Evolutionary conservation across 108 stramenopile genomes (phyloP).

Genomic region (Epipyxis sp.): DNA sequence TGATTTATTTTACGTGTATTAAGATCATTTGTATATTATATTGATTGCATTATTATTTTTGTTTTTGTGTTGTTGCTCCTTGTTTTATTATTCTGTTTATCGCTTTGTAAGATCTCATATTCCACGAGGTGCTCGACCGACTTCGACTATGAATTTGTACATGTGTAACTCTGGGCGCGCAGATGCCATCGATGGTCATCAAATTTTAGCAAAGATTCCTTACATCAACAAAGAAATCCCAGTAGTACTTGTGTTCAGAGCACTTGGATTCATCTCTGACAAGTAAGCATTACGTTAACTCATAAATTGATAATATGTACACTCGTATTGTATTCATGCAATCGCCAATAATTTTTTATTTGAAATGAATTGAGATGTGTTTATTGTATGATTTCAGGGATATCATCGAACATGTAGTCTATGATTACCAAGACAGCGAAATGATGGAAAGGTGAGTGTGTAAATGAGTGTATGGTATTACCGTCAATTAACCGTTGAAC

Average conservation of each 20-base stretch:
- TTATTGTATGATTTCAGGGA: conserved; percentile 65
- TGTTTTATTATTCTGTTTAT: too few relatives aligned
- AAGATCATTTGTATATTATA: too few relatives aligned
- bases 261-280: conserved; percentile 90
- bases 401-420: conserved; percentile 97
- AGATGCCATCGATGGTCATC: conserved; percentile 77
- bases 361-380: too few relatives aligned
- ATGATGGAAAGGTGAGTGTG: conserved; percentile 97
- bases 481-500: too few relatives aligned
- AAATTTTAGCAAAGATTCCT: conserved; percentile 86
- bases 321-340: too few relatives aligned
- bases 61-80: too few relatives aligned
- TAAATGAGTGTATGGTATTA: too few relatives aligned
- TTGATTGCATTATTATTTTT: too few relatives aligned
- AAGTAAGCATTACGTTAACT: too few relatives aligned
- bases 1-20: too few relatives aligned
- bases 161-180: conserved; percentile 93
- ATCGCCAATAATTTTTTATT: conserved; percentile 4
- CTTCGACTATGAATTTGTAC: conserved; percentile 85
- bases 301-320: conserved; percentile 22
- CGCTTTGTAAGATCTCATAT: conserved; percentile 83
- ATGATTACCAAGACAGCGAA: conserved; percentile 91
- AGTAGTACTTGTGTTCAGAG: conserved; percentile 95
- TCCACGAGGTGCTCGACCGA: conserved; percentile 68
- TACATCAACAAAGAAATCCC: conserved; percentile 95